A percentile compares a stretch with the other conserved stretches of the same genome.
These are phyloP conservation scores for Lumnitzera racemosa DNA, from an alignment of 345 rosid genomes.

Conservation along the genomic window DNA sequence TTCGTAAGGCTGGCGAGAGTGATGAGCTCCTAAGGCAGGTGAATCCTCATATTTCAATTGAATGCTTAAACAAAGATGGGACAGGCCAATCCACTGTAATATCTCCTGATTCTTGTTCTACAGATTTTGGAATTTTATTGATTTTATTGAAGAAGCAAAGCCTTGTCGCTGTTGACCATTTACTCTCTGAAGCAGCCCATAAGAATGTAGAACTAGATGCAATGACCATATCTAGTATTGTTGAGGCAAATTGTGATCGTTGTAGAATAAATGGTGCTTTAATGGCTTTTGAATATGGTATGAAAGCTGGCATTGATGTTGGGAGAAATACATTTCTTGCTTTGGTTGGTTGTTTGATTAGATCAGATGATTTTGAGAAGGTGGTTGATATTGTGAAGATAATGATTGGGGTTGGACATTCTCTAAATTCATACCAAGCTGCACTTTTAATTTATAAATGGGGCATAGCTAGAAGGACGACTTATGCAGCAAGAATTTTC, in stretches of 20 bases:
- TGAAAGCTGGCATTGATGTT: slow-evolving; percentile 34
- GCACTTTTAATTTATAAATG: slow-evolving; percentile 57
- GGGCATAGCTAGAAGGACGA: slow-evolving; percentile 72
- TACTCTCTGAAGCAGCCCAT: slow-evolving; percentile 37
- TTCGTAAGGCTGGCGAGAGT: slow-evolving; percentile 39
- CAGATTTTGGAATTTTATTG: slow-evolving; percentile 36
- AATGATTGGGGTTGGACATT: slow-evolving; percentile 51
- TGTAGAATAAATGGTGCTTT: slow-evolving; percentile 50
- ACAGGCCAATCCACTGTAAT: slow-evolving; percentile 5
- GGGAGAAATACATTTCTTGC: slow-evolving; percentile 53
- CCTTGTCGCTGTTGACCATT: slow-evolving; percentile 45
- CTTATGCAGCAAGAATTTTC: slow-evolving; percentile 53
- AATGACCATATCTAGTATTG: slow-evolving; percentile 36
- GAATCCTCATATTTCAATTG: slow-evolving; percentile 51
- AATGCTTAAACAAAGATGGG: slow-evolving; percentile 16
- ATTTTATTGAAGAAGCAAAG: slow-evolving; percentile 58
- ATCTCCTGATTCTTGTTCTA: slow-evolving; percentile 15
- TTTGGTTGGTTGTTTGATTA: slow-evolving; percentile 43
- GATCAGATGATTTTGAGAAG: slow-evolving; percentile 31
- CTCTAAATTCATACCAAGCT: slow-evolving; percentile 48
- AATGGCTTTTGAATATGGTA: slow-evolving; percentile 54
- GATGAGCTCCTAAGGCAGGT: slow-evolving; percentile 53
- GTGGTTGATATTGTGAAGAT: slow-evolving; percentile 39
- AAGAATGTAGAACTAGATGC: slow-evolving; percentile 33
- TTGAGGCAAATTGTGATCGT: slow-evolving; percentile 32